phyloP scores from a whole-genome alignment of 805 yeast species.

The Yarrowia sp. region DNA sequence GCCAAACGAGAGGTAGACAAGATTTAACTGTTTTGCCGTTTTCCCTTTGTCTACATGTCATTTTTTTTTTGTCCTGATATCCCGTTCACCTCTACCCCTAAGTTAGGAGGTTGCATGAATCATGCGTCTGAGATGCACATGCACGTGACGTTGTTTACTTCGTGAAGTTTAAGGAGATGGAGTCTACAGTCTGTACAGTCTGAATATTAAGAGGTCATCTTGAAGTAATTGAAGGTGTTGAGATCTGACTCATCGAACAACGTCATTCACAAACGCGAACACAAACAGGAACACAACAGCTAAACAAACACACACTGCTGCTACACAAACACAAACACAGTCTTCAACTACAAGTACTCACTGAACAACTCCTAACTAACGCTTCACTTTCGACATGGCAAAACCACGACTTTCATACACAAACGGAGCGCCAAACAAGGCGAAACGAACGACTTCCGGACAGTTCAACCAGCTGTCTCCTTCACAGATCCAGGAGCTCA shows the following conservation, averaged over 20 bases:
- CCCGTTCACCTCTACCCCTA: too few relatives aligned
- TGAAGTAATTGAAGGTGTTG: too few relatives aligned
- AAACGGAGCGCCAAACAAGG: conserved; percentile 15
- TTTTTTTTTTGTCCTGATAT: too few relatives aligned
- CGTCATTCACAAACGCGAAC: not conserved
- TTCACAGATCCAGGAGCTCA: conserved; percentile 67
- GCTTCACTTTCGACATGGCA: not conserved
- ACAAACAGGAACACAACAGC: not conserved
- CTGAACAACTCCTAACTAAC: not conserved
- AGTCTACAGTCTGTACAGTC: conserved; percentile 23
- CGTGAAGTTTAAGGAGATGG: not conserved
- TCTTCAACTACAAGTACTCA: too few relatives aligned
- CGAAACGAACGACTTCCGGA: conserved; percentile 45
- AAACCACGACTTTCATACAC: conserved; percentile 37
- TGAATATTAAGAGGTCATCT: conserved; percentile 1
- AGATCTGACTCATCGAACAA: too few relatives aligned
- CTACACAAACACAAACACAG: not conserved
- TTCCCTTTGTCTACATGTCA: too few relatives aligned
- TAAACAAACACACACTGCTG: not conserved
- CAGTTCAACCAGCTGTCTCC: conserved; percentile 58
- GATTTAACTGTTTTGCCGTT: too few relatives aligned
- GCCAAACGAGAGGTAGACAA: too few relatives aligned
- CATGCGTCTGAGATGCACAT: not conserved
- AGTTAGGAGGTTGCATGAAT: not conserved
- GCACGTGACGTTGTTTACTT: conserved; percentile 35